Evolutionary conservation across 768 basidiomycete genomes (phyloP).

Genomic region (Suillus ampliporus): DNA sequence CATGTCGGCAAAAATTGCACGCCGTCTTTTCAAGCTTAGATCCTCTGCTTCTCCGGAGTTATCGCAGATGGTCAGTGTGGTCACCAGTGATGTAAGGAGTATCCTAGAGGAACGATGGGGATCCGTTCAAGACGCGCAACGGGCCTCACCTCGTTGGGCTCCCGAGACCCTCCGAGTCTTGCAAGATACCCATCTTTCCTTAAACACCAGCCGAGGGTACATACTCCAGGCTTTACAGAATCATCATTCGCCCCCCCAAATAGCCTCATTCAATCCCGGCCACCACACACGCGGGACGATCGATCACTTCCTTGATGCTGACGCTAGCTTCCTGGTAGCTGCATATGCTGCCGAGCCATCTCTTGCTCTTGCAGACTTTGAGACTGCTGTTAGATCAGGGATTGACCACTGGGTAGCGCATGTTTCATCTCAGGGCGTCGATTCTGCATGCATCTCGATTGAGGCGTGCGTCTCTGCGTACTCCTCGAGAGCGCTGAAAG

Average conservation of each 20-base stretch:
- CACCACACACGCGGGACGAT: constrained; percentile 20
- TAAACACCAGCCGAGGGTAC: constrained; percentile 36
- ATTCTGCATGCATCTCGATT: constrained; percentile 24
- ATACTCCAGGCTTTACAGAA: constrained; percentile 25
- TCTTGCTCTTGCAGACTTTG: constrained; percentile 43
- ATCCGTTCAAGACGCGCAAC: constrained; percentile 33
- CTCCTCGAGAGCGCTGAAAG: constrained; percentile 25
- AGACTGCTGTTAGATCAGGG: constrained; percentile 33
- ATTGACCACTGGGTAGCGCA: constrained; percentile 42
- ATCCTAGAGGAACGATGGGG: constrained; percentile 43
- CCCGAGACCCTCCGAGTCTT: constrained; percentile 33
- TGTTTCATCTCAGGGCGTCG: constrained; percentile 6
- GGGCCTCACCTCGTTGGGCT: constrained; percentile 34
- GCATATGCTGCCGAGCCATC: constrained; percentile 20
- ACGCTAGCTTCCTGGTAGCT: constrained; percentile 16
- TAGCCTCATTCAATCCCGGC: constrained; percentile 7
- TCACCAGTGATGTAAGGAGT: constrained; percentile 21
- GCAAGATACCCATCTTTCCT: constrained; percentile 40
- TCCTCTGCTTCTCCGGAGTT: constrained; percentile 23
- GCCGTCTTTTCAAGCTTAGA: constrained; percentile 45
- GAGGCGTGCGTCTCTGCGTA: constrained; percentile 36
- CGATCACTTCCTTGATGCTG: constrained; percentile 22
- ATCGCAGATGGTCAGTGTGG: constrained; percentile 5
- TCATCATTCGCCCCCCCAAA: no score
- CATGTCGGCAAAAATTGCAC: constrained; percentile 44